Conservation (phyloP, 345 rosid genomes). For the Trapa bicornis region DNA sequence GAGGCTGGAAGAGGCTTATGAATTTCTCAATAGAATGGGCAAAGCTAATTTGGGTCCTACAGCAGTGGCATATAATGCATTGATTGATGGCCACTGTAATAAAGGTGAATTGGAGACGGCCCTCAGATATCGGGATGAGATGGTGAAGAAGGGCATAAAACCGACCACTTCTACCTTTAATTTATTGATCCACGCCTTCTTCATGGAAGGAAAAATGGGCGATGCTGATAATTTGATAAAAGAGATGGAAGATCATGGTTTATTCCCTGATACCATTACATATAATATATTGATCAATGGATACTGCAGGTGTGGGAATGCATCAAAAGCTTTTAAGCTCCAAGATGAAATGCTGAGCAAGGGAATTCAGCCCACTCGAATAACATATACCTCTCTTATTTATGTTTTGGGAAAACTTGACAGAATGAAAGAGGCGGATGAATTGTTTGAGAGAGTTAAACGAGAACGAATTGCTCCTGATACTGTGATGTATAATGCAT, state of each 20-base stretch:
- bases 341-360: conserved; percentile 52
- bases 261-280: conserved; percentile 50
- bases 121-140: conserved; percentile 58
- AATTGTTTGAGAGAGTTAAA: conserved; percentile 47
- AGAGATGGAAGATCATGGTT: conserved; percentile 54
- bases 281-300: conserved; percentile 84
- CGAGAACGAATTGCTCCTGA: conserved; percentile 39
- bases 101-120: conserved; percentile 55
- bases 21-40: conserved; percentile 45
- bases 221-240: conserved; percentile 52
- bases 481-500: conserved; percentile 59
- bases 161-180: conserved; percentile 76
- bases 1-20: conserved; percentile 50
- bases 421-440: conserved; percentile 6
- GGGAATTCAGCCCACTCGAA: conserved; percentile 53
- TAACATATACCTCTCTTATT: conserved; percentile 51
- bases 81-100: conserved; percentile 70
- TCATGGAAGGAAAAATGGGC: conserved; percentile 50
- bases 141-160: conserved; percentile 47
- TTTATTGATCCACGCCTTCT: conserved; percentile 63
- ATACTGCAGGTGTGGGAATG: conserved; percentile 58
- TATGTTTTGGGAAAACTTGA: conserved; percentile 1
- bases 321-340: conserved; percentile 52
- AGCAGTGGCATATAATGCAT: conserved; percentile 63
- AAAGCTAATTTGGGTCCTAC: conserved; percentile 50